Conservation (phyloP, 2,329 filamentous ascomycete species). For the Claviceps humidiphila region DNA sequence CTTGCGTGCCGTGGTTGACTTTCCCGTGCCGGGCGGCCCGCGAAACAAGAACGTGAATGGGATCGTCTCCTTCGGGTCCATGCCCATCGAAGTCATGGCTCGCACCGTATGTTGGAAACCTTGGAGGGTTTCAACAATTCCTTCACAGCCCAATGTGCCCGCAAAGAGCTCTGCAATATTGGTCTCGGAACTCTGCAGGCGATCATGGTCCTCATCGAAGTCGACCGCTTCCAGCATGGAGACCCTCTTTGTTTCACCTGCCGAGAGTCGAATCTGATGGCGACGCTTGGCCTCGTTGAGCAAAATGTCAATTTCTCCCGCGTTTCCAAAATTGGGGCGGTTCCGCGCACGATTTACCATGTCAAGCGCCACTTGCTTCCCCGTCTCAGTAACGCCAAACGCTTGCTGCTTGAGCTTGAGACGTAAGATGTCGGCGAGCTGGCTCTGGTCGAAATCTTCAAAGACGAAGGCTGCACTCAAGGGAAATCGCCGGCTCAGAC, state of each 20-base stretch:
- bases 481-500: slow-evolving; percentile 52
- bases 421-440: slow-evolving; percentile 46
- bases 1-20: slow-evolving; percentile 58
- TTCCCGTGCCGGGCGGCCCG: slow-evolving; percentile 54
- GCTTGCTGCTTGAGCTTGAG: slow-evolving; percentile 47
- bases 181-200: slow-evolving; percentile 25
- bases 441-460: slow-evolving; percentile 48
- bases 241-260: slow-evolving; percentile 27
- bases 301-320: slow-evolving; percentile 57
- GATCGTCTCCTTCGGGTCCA: slow-evolving; percentile 26
- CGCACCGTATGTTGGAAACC: slow-evolving; percentile 30
- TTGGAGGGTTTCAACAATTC: slow-evolving; percentile 37
- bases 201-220: slow-evolving; percentile 51
- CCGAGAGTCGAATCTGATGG: slow-evolving; percentile 16
- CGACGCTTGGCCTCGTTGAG: slow-evolving; percentile 40
- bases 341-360: slow-evolving; percentile 49
- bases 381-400: slow-evolving; percentile 37
- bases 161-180: slow-evolving; percentile 43
- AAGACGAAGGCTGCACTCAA: slow-evolving; percentile 51
- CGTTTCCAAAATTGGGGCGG: slow-evolving; percentile 60
- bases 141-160: slow-evolving; percentile 44
- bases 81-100: slow-evolving; percentile 11
- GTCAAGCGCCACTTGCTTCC: slow-evolving; percentile 40
- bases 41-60: slow-evolving; percentile 59
- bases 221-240: slow-evolving; percentile 60